Conservation (phyloP, 805 yeast species). For the Candida silvicultrix region DNA sequence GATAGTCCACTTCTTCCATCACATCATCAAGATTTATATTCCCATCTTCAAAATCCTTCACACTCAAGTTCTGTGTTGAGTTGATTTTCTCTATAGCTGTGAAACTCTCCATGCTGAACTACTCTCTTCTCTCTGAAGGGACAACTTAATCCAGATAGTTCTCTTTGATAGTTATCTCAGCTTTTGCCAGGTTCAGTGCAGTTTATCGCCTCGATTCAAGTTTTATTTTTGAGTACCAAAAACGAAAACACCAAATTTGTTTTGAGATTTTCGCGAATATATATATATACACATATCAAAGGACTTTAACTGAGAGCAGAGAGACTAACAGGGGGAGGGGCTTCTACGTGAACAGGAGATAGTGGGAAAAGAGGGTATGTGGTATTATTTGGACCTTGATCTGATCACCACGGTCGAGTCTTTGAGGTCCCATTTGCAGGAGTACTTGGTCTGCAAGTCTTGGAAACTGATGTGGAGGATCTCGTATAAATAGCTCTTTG, state of each 20-base stretch:
- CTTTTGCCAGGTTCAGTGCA: background rate
- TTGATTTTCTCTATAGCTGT: constrained; percentile 23
- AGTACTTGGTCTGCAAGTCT: constrained; percentile 1
- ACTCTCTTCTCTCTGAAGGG: no score
- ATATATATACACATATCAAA: no score
- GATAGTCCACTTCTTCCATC: constrained; percentile 28
- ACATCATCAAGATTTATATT: constrained; percentile 28
- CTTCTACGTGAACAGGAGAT: no score
- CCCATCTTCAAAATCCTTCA: constrained; percentile 36
- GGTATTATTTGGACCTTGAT: constrained; percentile 2
- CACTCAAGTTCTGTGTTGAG: constrained; percentile 19
- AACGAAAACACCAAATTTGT: background rate
- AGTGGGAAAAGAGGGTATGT: no score
- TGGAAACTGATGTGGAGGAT: constrained; percentile 7
- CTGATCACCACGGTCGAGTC: constrained; percentile 9
- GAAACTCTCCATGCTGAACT: constrained; percentile 21
- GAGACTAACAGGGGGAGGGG: no score
- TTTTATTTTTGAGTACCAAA: background rate
- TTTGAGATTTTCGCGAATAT: no score
- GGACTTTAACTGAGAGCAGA: no score
- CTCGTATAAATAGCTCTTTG: constrained; percentile 7
- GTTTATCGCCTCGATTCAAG: background rate
- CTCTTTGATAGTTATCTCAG: background rate
- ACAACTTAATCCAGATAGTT: no score
- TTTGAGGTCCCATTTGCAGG: constrained; percentile 11